phyloP scores from a whole-genome alignment of 768 basidiomycete genomes.

The Pleurotus sapidus region DNA sequence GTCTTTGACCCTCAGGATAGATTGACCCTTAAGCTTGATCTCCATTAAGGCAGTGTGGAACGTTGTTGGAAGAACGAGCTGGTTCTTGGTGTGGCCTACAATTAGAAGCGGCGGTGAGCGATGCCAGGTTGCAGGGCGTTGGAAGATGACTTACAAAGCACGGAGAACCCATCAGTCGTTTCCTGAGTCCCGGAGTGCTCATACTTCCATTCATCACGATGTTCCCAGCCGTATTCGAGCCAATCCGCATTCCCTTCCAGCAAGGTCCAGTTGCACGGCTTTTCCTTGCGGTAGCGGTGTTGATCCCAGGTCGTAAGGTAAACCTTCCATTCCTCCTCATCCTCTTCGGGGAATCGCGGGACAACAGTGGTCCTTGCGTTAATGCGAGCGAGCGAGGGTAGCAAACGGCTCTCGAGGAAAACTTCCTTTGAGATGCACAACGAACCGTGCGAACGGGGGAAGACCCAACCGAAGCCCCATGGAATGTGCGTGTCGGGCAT shows the following conservation, averaged over 20 bases:
- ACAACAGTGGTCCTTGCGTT: slow-evolving; percentile 12
- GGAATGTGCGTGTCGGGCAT: slow-evolving; percentile 8
- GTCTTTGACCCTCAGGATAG: slow-evolving; percentile 7
- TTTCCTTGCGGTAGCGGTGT: slow-evolving; percentile 5
- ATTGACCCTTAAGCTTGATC: slow-evolving; percentile 10
- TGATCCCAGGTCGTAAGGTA: slow-evolving; percentile 13
- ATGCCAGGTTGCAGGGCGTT: not conserved
- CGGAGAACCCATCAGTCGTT: not conserved
- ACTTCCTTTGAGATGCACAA: slow-evolving; percentile 11
- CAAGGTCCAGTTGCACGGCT: slow-evolving; percentile 10
- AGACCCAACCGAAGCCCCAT: slow-evolving; percentile 8
- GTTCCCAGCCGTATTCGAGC: slow-evolving; percentile 10
- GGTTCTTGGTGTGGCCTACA: slow-evolving; percentile 12
- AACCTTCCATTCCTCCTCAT: slow-evolving; percentile 13
- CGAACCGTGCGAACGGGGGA: slow-evolving; percentile 11
- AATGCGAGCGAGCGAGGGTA: slow-evolving; percentile 7
- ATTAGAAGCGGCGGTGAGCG: not conserved
- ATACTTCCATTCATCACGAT: slow-evolving; percentile 13
- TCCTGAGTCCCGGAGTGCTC: slow-evolving; percentile 11
- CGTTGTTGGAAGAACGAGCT: slow-evolving; percentile 8
- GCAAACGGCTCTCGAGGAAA: slow-evolving; percentile 15
- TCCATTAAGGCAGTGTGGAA: slow-evolving; percentile 7
- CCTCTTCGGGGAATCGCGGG: slow-evolving; percentile 13
- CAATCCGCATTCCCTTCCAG: slow-evolving; percentile 6
- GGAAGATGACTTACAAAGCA: not conserved